Evolutionary conservation across 768 basidiomycete species (phyloP).

Genomic region (Lentinula lateritia): DNA sequence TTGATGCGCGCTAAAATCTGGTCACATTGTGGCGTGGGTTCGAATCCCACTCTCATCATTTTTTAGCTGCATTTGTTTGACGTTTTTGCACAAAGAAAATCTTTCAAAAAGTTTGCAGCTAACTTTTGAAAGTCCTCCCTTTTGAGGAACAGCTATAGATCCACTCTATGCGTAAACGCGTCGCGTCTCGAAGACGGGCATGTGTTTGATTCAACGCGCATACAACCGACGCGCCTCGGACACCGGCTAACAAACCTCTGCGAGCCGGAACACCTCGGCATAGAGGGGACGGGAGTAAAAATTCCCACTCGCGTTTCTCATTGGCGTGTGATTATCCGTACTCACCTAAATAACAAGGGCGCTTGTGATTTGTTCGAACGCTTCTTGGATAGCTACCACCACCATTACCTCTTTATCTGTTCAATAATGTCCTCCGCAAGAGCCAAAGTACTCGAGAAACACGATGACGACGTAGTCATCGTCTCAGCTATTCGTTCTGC

Average conservation of each 20-base stretch:
- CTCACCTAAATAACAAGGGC: not conserved
- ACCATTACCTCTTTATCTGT: not conserved
- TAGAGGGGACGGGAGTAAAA: not conserved
- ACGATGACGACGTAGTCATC: slow-evolving; percentile 87
- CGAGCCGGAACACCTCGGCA: not conserved
- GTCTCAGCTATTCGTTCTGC: slow-evolving; percentile 86
- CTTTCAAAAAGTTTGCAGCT: too few species aligned
- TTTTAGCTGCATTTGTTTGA: not conserved
- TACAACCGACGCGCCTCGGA: not conserved
- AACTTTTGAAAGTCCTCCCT: too few species aligned
- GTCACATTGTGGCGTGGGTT: slow-evolving; percentile 47
- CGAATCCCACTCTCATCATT: slow-evolving; percentile 36
- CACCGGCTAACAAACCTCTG: not conserved
- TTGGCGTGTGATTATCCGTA: not conserved
- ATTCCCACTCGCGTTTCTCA: not conserved
- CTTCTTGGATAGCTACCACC: not conserved
- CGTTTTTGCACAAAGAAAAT: not conserved
- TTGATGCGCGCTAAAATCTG: slow-evolving; percentile 1
- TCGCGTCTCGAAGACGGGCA: not conserved
- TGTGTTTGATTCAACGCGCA: not conserved
- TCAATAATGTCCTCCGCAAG: slow-evolving; percentile 30
- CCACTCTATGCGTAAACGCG: not conserved
- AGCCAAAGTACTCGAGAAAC: slow-evolving; percentile 63
- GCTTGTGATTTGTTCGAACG: too few species aligned
- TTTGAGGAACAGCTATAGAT: too few species aligned